phyloP scores from a whole-genome alignment of 2,329 filamentous ascomycete genomes.

The Arthrobotrys sinensis region DNA sequence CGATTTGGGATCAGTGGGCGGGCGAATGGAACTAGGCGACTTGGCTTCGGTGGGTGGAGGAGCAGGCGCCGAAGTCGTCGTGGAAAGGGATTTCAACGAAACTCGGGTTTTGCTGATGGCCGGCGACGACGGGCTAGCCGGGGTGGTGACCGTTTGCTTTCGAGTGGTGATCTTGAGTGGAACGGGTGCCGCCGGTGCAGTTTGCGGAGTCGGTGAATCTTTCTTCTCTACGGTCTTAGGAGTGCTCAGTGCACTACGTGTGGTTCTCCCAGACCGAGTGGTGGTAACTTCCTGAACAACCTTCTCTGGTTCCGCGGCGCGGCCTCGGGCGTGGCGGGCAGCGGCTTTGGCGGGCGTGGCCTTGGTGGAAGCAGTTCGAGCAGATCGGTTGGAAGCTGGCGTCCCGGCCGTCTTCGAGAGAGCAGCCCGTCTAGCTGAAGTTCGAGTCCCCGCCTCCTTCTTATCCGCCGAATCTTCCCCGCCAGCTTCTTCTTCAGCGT shows the following conservation, averaged over 20 bases:
- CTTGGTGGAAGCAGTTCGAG: slow-evolving; percentile 20
- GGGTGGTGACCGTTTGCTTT: slow-evolving; percentile 57
- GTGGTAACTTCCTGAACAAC: slow-evolving; percentile 57
- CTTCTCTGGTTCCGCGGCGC: slow-evolving; percentile 41
- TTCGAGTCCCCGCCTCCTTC: slow-evolving; percentile 34
- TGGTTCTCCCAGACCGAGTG: slow-evolving; percentile 57
- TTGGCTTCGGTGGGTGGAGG: slow-evolving; percentile 29
- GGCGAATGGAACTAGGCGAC: slow-evolving; percentile 36
- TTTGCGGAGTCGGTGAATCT: slow-evolving; percentile 32
- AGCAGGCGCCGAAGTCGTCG: slow-evolving; percentile 9
- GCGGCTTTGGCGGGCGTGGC: slow-evolving; percentile 24
- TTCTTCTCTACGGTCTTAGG: slow-evolving; percentile 44
- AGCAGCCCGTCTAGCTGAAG: slow-evolving; percentile 44
- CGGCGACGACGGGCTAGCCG: slow-evolving; percentile 53
- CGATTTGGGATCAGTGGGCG: slow-evolving; percentile 33
- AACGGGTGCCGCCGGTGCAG: slow-evolving; percentile 19
- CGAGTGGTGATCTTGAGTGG: slow-evolving; percentile 58
- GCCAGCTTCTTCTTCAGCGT: not conserved
- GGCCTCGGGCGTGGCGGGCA: slow-evolving; percentile 7
- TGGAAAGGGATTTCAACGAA: slow-evolving; percentile 51
- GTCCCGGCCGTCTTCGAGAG: slow-evolving; percentile 16
- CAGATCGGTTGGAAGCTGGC: slow-evolving; percentile 12
- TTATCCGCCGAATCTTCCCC: slow-evolving; percentile 31
- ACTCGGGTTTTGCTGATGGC: slow-evolving; percentile 58
- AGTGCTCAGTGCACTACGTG: slow-evolving; percentile 51